A percentile compares a stretch with the other conserved stretches of the same genome.
phyloP scores from a whole-genome alignment of 2,329 filamentous ascomycete species.

The Davidsoniella australis region DNA sequence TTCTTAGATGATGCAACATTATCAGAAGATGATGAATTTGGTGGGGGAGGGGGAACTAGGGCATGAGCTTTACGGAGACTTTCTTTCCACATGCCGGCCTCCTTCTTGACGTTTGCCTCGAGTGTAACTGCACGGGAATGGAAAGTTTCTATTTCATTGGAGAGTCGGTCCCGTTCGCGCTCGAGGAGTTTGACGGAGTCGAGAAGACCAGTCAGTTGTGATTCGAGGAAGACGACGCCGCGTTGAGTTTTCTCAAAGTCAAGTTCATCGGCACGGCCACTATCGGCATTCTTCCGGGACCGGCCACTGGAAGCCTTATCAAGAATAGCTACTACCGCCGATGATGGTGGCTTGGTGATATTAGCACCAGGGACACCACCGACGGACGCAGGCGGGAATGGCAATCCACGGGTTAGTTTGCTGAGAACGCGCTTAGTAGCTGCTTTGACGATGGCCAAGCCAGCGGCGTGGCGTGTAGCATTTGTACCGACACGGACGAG shows the following conservation, averaged over 20 bases:
- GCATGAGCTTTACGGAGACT: conserved; percentile 25
- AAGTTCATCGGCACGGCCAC: conserved; percentile 39
- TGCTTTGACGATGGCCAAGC: conserved; percentile 36
- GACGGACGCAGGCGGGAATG: conserved; percentile 42
- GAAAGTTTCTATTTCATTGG: conserved; percentile 37
- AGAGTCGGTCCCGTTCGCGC: conserved; percentile 38
- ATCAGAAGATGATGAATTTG: neutral
- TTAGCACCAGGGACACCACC: conserved; percentile 5
- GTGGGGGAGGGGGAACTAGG: conserved; percentile 1
- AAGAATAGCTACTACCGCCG: too few relatives aligned
- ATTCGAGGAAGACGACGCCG: conserved; percentile 37
- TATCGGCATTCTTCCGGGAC: conserved; percentile 18
- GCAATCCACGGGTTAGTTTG: conserved; percentile 41
- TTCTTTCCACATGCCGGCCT: conserved; percentile 33
- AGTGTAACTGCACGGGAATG: conserved; percentile 33
- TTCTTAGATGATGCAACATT: neutral
- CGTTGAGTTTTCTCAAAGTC: conserved; percentile 49
- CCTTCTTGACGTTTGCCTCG: conserved; percentile 38
- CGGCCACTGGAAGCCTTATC: conserved; percentile 14
- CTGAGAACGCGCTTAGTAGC: conserved; percentile 37
- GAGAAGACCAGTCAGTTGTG: conserved; percentile 41
- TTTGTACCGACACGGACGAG: conserved; percentile 36
- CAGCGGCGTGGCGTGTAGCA: conserved; percentile 32
- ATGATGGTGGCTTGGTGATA: too few relatives aligned
- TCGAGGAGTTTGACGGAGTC: conserved; percentile 45